Evolutionary conservation across 2,329 filamentous ascomycete genomes (phyloP), one percentile per base, ranked within the genome.

Genomic region (Fusarium chaquense): DNA sequence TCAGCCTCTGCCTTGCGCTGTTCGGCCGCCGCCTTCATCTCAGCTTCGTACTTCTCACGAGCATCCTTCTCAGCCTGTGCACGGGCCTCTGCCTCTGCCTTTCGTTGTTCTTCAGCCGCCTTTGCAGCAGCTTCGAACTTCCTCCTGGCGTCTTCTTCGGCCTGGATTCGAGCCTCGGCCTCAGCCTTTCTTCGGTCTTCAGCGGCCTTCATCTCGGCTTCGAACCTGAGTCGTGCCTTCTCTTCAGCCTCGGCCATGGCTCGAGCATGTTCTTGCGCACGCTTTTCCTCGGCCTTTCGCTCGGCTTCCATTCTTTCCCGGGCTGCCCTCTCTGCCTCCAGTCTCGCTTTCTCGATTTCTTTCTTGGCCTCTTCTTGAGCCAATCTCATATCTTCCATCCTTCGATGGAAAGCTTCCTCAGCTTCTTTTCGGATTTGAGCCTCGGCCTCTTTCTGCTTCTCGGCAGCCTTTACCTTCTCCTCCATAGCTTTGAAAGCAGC

Each of bases 401-500:
- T 59, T 28, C 70, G 62, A 13, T 71, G 65, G 57, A 75, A 81
- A 18, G 81, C 80, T 12, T 82, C 79, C 50, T 86, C 84, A 10
- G 84, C 81, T 52, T 86, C 83, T 55, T 76, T 79, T 32, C 82
- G 80, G 46, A 81, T 84, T 67, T 82, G 80, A 13, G 78, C 79
- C 64, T 86, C 83, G 1, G 83, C 66, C 51, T 83, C 82, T 6
- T 78, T 78, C 58, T 82, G 80, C 71, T 78, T 82, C 35, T 83
- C 81, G 12, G 80, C 81, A 13, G 82, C 83, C 54, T 83, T 84
- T 63, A 80, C 81, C 66, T 78, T 80, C 32, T 82, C 83, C 59
- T 84, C 79, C 32, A 82, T 82, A 6, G 78, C 80, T 65, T 87
- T 83, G 44, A 87, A 81, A 12, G 80, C 79, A 15, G 84, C 82